Evolutionary conservation across 2,329 filamentous ascomycete genomes (phyloP), one percentile per base, ranked within the genome.

Genomic region (Plenodomus biglobosus): DNA sequence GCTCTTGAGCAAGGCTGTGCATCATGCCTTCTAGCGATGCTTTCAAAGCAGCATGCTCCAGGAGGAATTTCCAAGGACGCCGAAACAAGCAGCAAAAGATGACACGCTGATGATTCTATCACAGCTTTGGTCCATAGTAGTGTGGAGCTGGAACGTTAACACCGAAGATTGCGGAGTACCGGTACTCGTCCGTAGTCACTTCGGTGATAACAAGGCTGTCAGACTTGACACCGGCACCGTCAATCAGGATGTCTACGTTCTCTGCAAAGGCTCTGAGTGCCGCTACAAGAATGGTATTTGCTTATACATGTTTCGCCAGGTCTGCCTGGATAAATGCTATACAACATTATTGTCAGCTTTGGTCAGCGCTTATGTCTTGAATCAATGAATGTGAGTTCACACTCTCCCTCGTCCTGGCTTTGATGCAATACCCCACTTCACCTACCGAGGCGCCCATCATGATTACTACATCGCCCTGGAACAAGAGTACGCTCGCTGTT

Each of bases 1-100:
- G 69, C 66, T 86, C 83, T 0, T 75, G 73, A 0, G 84, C 83
- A 76, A 81, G 81, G 38, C 74, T 77, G 6, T 82, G 72, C 8
- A 84, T 86, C 45, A 85, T 64, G 0, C 77, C 80, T 63, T 86
- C 83, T 15, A 86, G 63, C 5, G 82, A 84, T 0, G 80, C 81
- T 61, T 86, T 86, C 3, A 77, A 80, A 0, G 79, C 77, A 39
- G 75, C 75, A 63, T 85, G n/a, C n/a, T n/a, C n/a, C n/a, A 86
- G 2, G 83, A 62, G 1, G 76, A 72, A 2, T 80, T 53, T 1
- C 70, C 62, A 1, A 73, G 64, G 48, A 80, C 78, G 0, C 77
- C 79, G 2, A 57, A 56, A 0, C 82, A 71, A 1, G 75, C 76
- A 8, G 75, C 81, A 1, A 85, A 75, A 2, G 79, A 83, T 13